Evolutionary conservation across 2,329 filamentous ascomycete genomes (phyloP), one percentile per base, ranked within the genome.

Genomic region (Fusarium oxysporum): DNA sequence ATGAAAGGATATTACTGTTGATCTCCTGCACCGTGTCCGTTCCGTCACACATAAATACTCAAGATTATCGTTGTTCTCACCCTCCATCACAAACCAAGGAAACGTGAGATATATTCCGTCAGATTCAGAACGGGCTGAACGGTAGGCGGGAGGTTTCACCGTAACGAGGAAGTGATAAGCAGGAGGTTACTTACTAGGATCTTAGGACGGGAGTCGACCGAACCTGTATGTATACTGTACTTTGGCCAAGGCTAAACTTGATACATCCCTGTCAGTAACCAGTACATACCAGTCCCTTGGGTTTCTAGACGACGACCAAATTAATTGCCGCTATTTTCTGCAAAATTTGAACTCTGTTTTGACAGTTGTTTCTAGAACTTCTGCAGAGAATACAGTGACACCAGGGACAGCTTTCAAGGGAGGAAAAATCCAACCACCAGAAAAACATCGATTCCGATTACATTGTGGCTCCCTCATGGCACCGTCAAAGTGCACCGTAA

Each of bases 161-260:
- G 32, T 33, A 70, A 59, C 37, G 21, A 53, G 66, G 21, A 65
- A 62, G 58, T 72, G 71, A 72, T 72, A 58, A 56, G 45, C 63
- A 61, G 47, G 59, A 72, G 62, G 66, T 70, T 63, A 44, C 67
- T 70, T 63, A 44, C 67, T 43, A 47, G 71, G 67, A 58, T 68
- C 28, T 47, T 48, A 23, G 30, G 28, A 56, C 71, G 71, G 71
- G 71, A 74, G 51, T 73, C 53, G 71, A 74, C 71, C 71, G 71
- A 73, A 50, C 12, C 51, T 53, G 71, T 65, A 69, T 53, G 71
- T 65, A 69, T 38, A 50, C 23, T 56, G 32, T 68, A 74, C 71
- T 58, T 71, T 32, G 38, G 40, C 57, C 41, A 68, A 65, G 51
- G 32, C 25, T 10, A 30, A 14, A 21, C n/a, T 23, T 28, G 35